Evolutionary conservation across 2,329 filamentous ascomycete genomes (phyloP).

Genomic region (Cercospora zeina): DNA sequence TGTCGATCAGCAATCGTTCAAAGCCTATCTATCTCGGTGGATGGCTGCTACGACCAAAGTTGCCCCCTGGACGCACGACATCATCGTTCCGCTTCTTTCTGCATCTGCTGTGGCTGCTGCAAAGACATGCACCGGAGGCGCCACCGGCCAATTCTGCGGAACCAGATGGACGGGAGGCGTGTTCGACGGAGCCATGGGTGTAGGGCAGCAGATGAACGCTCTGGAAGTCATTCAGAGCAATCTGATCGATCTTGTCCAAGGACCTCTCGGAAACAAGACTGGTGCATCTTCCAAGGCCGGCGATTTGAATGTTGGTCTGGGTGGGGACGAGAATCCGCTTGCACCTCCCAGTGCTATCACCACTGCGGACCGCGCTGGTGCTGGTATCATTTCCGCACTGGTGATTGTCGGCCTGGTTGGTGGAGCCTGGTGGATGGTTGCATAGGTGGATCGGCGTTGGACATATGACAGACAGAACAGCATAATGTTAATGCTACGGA

Average conservation of each 20-base stretch:
- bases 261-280: constrained; percentile 51
- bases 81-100: constrained; percentile 55
- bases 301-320: constrained; percentile 24
- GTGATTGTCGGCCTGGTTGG: constrained; percentile 29
- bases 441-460: constrained; percentile 12
- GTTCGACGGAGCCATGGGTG: constrained; percentile 52
- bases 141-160: constrained; percentile 49
- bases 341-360: constrained; percentile 33
- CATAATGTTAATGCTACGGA: constrained; percentile 16
- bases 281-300: constrained; percentile 47
- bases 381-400: constrained; percentile 30
- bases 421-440: constrained; percentile 33
- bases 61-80: constrained; percentile 56
- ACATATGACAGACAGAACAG: constrained; percentile 8
- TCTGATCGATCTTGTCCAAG: constrained; percentile 42
- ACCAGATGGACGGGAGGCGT: constrained; percentile 45
- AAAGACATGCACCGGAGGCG: constrained; percentile 51
- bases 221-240: constrained; percentile 54
- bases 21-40: constrained; percentile 53
- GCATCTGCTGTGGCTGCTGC: constrained; percentile 58
- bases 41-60: constrained; percentile 59
- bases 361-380: constrained; percentile 29
- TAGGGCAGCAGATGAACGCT: constrained; percentile 60
- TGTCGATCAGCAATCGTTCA: constrained; percentile 49
- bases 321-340: constrained; percentile 28